Base-by-base conservation (phyloP, 352 stramenopile species). In the Phytophthora lateralis region DNA sequence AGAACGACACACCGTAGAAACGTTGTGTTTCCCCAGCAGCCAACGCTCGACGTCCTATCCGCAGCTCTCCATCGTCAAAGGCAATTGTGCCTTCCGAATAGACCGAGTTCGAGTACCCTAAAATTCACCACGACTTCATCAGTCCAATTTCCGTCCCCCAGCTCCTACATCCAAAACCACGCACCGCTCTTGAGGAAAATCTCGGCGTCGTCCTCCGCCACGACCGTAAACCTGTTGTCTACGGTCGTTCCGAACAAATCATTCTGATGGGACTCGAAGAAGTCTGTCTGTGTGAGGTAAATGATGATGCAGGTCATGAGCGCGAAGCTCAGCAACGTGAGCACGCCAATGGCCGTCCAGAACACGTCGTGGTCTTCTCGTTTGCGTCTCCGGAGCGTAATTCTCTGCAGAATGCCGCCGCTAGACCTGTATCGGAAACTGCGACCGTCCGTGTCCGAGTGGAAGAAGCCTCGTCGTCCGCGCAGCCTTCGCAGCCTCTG, bases 141-240 rank as follows among this genome's bases (percentile, higher is more conserved):
- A 44, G 1, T 37, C 44, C 12, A 34, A 43, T 9, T 24, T 26
- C 17, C 21, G 20, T 24, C 29, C 18, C 21, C 18, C 21, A 17
- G 6, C 8, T 18, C 14, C 47, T 37, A 14, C 3, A 15, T 17
- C 0, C 26, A 6, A 26, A 45, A 24, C 11, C 26, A 59, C 55
- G 8, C 38, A 94, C 85, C 83, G 52, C 78, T 95, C 58, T 95
- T 95, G 34, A 93, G 67, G 55, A 83, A 80, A 48, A 93, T 93
- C 68, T 89, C 79, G 54, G 85, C 82, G 29, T 84, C 78, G 44
- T 92, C 70, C 17, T 84, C 64, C 29, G 86, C 85, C 21, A 95
- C 81, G 24, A 93, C 83, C 6, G 83, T 92, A 42, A 93, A 95
- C 12, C 82, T 71, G 26, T 93, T 88, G 49, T 95, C 86, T 46